Conservation (phyloP, 2,329 filamentous ascomycete species). For the Cercospora canescens region DNA sequence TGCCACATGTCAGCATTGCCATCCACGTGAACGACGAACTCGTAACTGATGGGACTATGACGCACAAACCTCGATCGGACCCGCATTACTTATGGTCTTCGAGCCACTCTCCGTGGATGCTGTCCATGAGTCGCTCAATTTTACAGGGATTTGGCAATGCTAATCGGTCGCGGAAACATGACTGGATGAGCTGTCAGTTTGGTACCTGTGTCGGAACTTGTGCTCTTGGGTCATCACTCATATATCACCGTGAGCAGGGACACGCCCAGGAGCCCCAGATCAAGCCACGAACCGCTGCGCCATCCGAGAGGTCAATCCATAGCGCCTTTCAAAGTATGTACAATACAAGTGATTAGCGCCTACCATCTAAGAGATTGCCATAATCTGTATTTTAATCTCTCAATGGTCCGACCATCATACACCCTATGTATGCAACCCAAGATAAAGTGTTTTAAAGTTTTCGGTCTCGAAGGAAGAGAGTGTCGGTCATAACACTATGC, state of each 20-base stretch:
- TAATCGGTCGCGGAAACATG: not conserved
- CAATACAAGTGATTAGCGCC: not conserved
- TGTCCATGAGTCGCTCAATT: not conserved
- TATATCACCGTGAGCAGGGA: not conserved
- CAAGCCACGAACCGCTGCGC: not conserved
- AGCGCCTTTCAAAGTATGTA: not conserved
- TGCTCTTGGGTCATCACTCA: not conserved
- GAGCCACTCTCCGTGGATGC: not conserved
- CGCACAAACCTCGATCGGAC: not conserved
- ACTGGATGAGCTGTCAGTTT: not conserved
- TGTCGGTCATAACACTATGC: slow-evolving; percentile 63
- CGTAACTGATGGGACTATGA: no score
- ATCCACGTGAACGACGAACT: not conserved
- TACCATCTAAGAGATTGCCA: no score
- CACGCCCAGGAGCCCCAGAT: not conserved
- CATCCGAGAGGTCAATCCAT: not conserved
- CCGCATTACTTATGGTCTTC: not conserved
- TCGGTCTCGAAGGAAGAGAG: slow-evolving; percentile 62
- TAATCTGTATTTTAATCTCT: no score
- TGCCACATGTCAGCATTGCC: not conserved
- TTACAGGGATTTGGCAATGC: not conserved
- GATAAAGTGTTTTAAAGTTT: slow-evolving; percentile 64
- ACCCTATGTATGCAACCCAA: slow-evolving; percentile 63
- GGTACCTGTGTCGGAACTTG: no score
- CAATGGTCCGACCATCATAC: slow-evolving; percentile 55